These are phyloP conservation scores for Saturnispora kantuleensis DNA, from an alignment of 805 yeast genomes.

Conservation along the genomic window DNA sequence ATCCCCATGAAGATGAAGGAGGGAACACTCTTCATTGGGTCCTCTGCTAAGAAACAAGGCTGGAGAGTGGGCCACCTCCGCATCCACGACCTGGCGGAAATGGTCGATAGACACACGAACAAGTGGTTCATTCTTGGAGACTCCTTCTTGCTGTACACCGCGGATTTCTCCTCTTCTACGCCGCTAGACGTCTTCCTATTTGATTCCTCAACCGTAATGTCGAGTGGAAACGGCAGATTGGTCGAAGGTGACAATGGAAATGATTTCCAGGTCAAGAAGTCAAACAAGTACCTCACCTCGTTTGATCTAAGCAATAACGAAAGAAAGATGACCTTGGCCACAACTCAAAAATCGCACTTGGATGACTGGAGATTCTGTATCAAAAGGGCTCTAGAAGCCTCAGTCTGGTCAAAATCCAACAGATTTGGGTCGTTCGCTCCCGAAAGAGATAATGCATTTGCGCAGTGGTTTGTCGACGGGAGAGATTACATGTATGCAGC, in stretches of 20 bases:
- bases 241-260: constrained; percentile 34
- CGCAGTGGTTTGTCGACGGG: constrained; percentile 91
- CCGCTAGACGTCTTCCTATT: constrained; percentile 87
- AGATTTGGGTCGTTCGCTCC: constrained; percentile 93
- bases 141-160: constrained; percentile 76
- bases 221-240: constrained; percentile 7
- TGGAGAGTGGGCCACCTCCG: constrained; percentile 92
- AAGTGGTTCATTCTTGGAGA: constrained; percentile 89
- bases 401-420: constrained; percentile 64
- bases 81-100: constrained; percentile 67
- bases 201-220: constrained; percentile 62
- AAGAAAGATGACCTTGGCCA: constrained; percentile 63
- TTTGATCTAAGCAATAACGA: constrained; percentile 20
- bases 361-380: constrained; percentile 71
- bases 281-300: neutral
- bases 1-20: constrained; percentile 78
- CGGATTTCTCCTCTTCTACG: constrained; percentile 76
- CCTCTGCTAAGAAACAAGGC: constrained; percentile 82
- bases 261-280: constrained; percentile 19
- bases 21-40: constrained; percentile 70
- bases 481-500: constrained; percentile 96
- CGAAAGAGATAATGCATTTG: constrained; percentile 69
- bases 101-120: constrained; percentile 83
- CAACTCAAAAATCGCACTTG: constrained; percentile 55
- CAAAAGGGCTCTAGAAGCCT: constrained; percentile 51